Base-by-base conservation (phyloP, 805 yeast species). In the Deakozyma indianensis region DNA sequence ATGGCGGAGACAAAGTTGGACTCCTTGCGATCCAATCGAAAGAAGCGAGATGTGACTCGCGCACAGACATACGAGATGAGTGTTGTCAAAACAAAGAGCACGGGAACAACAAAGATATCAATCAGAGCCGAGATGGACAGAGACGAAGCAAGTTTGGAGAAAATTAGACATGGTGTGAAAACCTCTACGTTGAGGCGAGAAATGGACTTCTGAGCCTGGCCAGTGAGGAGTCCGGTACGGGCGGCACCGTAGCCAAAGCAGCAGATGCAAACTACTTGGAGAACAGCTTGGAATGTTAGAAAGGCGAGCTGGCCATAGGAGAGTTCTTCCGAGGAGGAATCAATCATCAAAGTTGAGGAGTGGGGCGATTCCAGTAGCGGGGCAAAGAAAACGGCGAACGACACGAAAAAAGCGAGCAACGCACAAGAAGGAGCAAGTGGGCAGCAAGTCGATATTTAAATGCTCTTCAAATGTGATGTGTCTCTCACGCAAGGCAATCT, bases 81-180 rank as follows among this genome's bases (percentile, higher is more conserved):
- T 0, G 96, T 87, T n/a, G 87, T 76, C 23, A 88, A 51, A n/a
- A 77, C 85, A 60, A 74, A 90, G 51, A 90, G 77, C 7, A 87
- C 63, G 11, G 98, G 98, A 48, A 90, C 86, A 43, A 88, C 67
- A 41, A 84, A 73, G 43, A 90, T 75, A 57, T 90, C 96, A 35
- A 80, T 58, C 56, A 92, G 72, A 56, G 86, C 88, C 52, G 78
- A 71, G 49, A 88, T 62, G 3, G 92, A 80, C 42, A 92, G 65
- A 9, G 77, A 67, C 21, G 75, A 70, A 1, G 80, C 83, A 56
- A 78, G 63, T 50, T 92, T 92, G 52, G 85, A 74, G 63, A 90
- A 92, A 54, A 90, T 87, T 69, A 90, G 75, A 54, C 95, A 88
- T 4, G 98, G 97, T 20, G 97, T 92, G 68, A 92, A 90, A 44